Evolutionary conservation across 2,329 filamentous ascomycete genomes (phyloP).

Genomic region (Exutisphaerella laricina): DNA sequence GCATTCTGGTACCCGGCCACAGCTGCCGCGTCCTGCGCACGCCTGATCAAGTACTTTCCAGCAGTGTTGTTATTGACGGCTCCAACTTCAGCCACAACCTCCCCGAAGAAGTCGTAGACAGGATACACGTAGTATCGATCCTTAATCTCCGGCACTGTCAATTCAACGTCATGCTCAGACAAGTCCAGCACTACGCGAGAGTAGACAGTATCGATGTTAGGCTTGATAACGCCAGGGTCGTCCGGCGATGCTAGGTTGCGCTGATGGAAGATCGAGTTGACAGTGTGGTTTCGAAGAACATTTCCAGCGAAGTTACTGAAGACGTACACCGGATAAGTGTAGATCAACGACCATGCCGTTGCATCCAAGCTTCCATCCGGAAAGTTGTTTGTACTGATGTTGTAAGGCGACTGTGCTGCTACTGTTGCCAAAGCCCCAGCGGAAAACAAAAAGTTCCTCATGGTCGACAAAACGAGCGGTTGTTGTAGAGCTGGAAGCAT

Average conservation of each 20-base stretch:
- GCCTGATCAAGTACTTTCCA: constrained; percentile 11
- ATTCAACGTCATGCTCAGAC: constrained; percentile 15
- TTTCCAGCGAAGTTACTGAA: constrained; percentile 12
- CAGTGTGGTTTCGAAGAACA: constrained; percentile 7
- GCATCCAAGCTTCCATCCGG: constrained; percentile 7
- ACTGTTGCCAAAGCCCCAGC: background rate
- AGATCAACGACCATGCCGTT: constrained; percentile 18
- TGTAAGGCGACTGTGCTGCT: constrained; percentile 3
- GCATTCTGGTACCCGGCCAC: background rate
- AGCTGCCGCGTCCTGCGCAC: constrained; percentile 2
- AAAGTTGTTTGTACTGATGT: constrained; percentile 3
- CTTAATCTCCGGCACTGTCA: constrained; percentile 15
- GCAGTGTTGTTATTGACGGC: constrained; percentile 7
- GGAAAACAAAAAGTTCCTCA: background rate
- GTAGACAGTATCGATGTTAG: constrained; percentile 26
- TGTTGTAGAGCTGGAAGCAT: too few species aligned
- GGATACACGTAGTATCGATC: constrained; percentile 22
- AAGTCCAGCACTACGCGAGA: constrained; percentile 20
- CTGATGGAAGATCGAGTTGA: constrained; percentile 14
- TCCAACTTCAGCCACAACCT: constrained; percentile 18
- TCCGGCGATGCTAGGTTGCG: constrained; percentile 11
- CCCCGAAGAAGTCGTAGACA: constrained; percentile 18
- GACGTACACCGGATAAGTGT: constrained; percentile 23
- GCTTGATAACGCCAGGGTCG: constrained; percentile 17
- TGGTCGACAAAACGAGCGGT: too few species aligned